Percentiles rank a stretch among this genome's conserved stretches.
These are phyloP conservation scores for Zygosaccharomyces lentus DNA, from an alignment of 805 yeast species.

Conservation along the genomic window DNA sequence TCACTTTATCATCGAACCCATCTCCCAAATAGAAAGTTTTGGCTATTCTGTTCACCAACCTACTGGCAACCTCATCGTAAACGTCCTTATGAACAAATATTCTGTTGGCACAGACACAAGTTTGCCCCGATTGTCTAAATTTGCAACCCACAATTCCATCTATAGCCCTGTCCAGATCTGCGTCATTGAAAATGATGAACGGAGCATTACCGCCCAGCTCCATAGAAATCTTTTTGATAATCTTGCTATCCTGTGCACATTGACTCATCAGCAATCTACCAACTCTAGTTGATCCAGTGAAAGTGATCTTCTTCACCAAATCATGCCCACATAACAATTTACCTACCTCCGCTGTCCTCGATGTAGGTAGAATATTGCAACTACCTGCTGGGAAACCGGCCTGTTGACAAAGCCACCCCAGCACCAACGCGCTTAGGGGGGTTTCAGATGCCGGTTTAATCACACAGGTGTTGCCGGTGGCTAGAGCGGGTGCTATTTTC, in stretches of 20 bases:
- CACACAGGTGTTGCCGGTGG: slow-evolving; percentile 80
- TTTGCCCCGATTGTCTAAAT: slow-evolving; percentile 85
- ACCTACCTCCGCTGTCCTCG: slow-evolving; percentile 65
- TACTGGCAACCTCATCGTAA: slow-evolving; percentile 59
- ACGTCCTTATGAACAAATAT: slow-evolving; percentile 70
- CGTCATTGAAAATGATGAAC: slow-evolving; percentile 74
- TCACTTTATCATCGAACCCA: slow-evolving; percentile 65
- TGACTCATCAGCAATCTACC: slow-evolving; percentile 69
- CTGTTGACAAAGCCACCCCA: slow-evolving; percentile 57
- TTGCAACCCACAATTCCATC: slow-evolving; percentile 68
- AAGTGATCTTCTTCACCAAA: slow-evolving; percentile 70
- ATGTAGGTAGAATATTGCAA: slow-evolving; percentile 71
- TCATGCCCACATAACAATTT: slow-evolving; percentile 64
- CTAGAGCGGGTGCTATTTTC: slow-evolving; percentile 82
- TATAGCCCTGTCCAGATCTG: slow-evolving; percentile 61
- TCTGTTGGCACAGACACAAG: slow-evolving; percentile 88
- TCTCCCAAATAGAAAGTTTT: slow-evolving; percentile 63
- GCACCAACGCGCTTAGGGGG: slow-evolving; percentile 73
- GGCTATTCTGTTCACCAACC: slow-evolving; percentile 47
- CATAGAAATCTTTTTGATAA: slow-evolving; percentile 73
- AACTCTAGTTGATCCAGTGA: slow-evolving; percentile 85
- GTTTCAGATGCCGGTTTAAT: slow-evolving; percentile 85
- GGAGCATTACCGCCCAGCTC: slow-evolving; percentile 91
- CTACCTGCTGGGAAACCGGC: slow-evolving; percentile 84
- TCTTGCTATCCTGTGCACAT: slow-evolving; percentile 59